phyloP scores from a whole-genome alignment of 495 filamentous ascomycete genomes.

The Penicillium macrosclerotiorum region DNA sequence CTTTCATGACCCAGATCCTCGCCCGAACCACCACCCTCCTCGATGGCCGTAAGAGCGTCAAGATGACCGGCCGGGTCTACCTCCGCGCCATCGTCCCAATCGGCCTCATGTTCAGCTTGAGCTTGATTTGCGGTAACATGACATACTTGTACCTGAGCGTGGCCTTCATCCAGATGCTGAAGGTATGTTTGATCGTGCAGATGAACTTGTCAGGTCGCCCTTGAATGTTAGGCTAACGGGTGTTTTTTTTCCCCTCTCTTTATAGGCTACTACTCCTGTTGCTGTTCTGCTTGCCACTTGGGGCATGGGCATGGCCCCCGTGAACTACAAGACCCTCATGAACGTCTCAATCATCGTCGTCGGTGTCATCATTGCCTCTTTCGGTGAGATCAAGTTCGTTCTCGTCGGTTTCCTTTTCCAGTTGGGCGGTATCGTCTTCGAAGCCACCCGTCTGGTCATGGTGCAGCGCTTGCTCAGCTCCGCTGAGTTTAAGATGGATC shows the following conservation, averaged over 20 bases:
- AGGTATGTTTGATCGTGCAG: conserved; percentile 52
- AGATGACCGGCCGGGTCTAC: conserved; percentile 91
- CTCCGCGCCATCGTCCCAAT: conserved; percentile 90
- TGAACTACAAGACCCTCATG: conserved; percentile 73
- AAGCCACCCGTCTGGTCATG: conserved; percentile 88
- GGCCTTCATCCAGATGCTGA: conserved; percentile 97
- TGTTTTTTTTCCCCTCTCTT: too few relatives aligned
- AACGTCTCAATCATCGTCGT: conserved; percentile 89
- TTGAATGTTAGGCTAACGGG: too few relatives aligned
- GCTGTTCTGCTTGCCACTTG: conserved; percentile 84
- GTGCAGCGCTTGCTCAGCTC: conserved; percentile 86
- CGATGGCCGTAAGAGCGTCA: conserved; percentile 85
- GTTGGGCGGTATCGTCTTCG: conserved; percentile 77
- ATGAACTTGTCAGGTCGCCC: too few relatives aligned
- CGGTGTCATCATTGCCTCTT: conserved; percentile 85
- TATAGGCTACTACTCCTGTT: conserved; percentile 83
- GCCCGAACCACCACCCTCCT: conserved; percentile 81
- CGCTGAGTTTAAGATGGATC: conserved; percentile 96
- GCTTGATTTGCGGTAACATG: conserved; percentile 91
- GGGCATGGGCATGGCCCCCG: conserved; percentile 72
- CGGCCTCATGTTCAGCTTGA: conserved; percentile 88
- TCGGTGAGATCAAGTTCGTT: conserved; percentile 91
- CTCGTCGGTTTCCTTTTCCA: conserved; percentile 86
- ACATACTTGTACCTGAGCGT: conserved; percentile 91
- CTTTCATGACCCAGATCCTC: conserved; percentile 85